Evolutionary conservation across 1,139 yeast genomes (phyloP), one percentile per base, ranked within the genome.

Genomic region (Pichia sp.): DNA sequence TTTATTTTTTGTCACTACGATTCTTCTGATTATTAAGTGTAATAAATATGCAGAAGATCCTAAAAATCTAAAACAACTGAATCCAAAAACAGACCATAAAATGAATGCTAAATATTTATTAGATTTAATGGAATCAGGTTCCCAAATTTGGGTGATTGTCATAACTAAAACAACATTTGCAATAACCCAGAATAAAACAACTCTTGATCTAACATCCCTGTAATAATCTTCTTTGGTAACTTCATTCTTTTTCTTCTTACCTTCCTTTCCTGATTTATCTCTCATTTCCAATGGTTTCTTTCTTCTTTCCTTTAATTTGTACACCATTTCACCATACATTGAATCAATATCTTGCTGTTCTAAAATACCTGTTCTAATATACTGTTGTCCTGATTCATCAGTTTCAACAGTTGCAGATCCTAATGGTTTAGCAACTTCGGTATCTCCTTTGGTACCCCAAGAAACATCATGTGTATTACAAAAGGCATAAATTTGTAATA

Each of bases 391-490:
- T 45, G 79, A 65, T 30, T 79, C 79, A 53, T 75, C 78, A 1
- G 83, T 80, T 52, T 73, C 75, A 50, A 78, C 79, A 9, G 83
- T 81, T 11, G 87, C 89, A 31, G 79, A 74, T 42, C 88, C 86
- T 48, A 83, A 69, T 48, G 76, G 81, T 58, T 80, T 81, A 18
- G 81, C 74, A 44, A 83, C 85, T 55, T 81, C 79, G 56, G 84
- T 86, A 54, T 90, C 96, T 56, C 97, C 97, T 64, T 89, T 89
- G 0, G 97, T 90, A 67, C 97, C 97, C 97, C 97, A 90, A 0
- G 96, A 85, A 46, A 89, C 95, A 72, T 89, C 97, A 68, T 89
- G 96, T 5, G 96, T 88, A 64, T 89, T 89, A 69, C 97, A 89
- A 66, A 88, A 87, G 1, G 97, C 96, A 69, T 87, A 89, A 50